phyloP scores from a whole-genome alignment of 305 asterid species.

The Fraxinus baroniana region DNA sequence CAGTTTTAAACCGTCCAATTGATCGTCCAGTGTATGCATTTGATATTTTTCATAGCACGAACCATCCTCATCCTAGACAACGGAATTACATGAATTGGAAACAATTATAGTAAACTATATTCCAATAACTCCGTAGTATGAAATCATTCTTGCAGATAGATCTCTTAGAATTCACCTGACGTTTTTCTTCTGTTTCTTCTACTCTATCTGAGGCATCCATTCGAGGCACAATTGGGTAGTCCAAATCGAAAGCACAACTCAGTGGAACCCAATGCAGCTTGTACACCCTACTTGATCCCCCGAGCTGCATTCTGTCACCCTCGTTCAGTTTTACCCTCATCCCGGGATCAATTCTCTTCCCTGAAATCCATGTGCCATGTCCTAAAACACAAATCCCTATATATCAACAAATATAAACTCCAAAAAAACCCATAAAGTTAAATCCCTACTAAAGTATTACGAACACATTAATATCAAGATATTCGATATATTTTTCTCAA shows the following conservation, averaged over 20 bases:
- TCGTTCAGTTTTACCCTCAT: constrained; percentile 45
- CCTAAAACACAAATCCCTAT: constrained; percentile 37
- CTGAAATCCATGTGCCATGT: constrained; percentile 82
- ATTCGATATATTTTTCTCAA: neutral
- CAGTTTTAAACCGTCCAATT: constrained; percentile 32
- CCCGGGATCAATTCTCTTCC: constrained; percentile 54
- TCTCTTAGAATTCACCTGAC: constrained; percentile 34
- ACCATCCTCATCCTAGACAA: constrained; percentile 39
- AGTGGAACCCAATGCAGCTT: constrained; percentile 71
- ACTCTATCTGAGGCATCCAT: constrained; percentile 25
- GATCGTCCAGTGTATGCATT: constrained; percentile 30
- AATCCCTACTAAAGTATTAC: no score
- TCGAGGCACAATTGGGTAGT: constrained; percentile 53
- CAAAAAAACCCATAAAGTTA: no score
- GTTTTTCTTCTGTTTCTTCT: constrained; percentile 28
- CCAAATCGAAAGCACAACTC: constrained; percentile 58
- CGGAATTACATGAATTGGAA: constrained; percentile 11
- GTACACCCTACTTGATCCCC: constrained; percentile 74
- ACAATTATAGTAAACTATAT: constrained; percentile 10
- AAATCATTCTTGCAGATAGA: neutral
- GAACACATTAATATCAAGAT: no score
- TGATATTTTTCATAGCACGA: constrained; percentile 26
- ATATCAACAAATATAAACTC: constrained; percentile 7
- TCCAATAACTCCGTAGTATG: constrained; percentile 12
- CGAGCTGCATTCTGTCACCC: constrained; percentile 64